Evolutionary conservation across 805 yeast species (phyloP).

Genomic region (Spathaspora boniae): DNA sequence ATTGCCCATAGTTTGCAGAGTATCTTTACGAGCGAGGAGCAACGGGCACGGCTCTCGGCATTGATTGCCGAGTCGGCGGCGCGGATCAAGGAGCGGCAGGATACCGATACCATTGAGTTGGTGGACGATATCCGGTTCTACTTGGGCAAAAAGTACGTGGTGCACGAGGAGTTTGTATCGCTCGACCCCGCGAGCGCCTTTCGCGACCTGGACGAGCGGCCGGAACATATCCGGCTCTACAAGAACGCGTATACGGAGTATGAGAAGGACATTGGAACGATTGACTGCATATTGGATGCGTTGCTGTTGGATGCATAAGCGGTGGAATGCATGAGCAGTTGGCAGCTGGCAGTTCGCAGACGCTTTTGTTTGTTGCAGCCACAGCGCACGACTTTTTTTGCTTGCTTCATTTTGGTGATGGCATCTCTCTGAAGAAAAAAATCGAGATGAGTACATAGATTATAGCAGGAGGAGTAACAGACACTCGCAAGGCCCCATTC

Average conservation of each 20-base stretch:
- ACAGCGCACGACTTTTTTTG: conserved; percentile 1
- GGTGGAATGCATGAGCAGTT: conserved; percentile 1
- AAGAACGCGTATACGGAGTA: conserved; percentile 16
- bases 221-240: conserved; percentile 16
- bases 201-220: conserved; percentile 10
- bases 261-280: conserved; percentile 26
- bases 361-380: background rate
- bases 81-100: conserved; percentile 59
- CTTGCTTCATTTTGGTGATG: conserved; percentile 7
- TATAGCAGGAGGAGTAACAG: background rate
- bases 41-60: conserved; percentile 16
- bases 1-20: conserved; percentile 49
- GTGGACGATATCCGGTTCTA: conserved; percentile 75
- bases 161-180: conserved; percentile 23
- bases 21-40: conserved; percentile 31
- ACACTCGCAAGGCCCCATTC: background rate
- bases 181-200: conserved; percentile 18
- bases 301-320: conserved; percentile 29
- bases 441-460: conserved; percentile 10
- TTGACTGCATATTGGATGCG: conserved; percentile 25
- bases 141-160: conserved; percentile 38
- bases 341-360: background rate
- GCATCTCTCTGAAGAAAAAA: conserved; percentile 7
- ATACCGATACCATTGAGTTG: conserved; percentile 75
- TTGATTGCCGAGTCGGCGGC: conserved; percentile 45